Evolutionary conservation across 306 rosid species (phyloP).

Genomic region (Dryas alaskensis): DNA sequence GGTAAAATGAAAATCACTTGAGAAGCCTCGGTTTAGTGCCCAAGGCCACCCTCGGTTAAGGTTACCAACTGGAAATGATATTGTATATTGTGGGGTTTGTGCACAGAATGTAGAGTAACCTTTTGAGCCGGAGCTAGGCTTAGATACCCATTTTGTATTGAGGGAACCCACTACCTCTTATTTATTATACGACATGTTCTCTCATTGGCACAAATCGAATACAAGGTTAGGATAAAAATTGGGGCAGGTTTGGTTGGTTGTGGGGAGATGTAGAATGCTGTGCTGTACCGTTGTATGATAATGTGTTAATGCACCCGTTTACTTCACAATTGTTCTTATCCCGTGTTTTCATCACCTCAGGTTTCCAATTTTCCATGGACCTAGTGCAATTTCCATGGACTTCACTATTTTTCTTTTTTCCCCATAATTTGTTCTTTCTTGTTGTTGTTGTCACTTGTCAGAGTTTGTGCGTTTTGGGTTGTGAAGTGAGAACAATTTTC

Average conservation of each 20-base stretch:
- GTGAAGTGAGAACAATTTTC: too few species aligned
- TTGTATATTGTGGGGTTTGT: slow-evolving; percentile 31
- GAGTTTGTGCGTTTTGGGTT: too few species aligned
- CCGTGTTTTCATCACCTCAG: background rate
- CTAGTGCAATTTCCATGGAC: background rate
- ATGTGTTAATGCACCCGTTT: background rate
- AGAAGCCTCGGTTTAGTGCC: slow-evolving; percentile 27
- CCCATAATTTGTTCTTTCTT: too few species aligned
- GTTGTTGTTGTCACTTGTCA: too few species aligned
- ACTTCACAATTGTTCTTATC: background rate
- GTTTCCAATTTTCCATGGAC: background rate
- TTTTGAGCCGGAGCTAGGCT: slow-evolving; percentile 28
- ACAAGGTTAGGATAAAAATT: slow-evolving; percentile 11
- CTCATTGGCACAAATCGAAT: slow-evolving; percentile 8
- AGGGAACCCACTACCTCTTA: slow-evolving; percentile 22
- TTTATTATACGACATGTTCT: slow-evolving; percentile 23
- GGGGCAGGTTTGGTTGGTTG: background rate
- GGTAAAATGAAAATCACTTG: slow-evolving; percentile 12
- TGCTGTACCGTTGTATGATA: slow-evolving; percentile 19
- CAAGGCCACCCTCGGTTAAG: slow-evolving; percentile 6
- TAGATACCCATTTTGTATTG: slow-evolving; percentile 35
- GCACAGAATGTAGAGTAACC: slow-evolving; percentile 33
- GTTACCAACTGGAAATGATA: slow-evolving; percentile 19
- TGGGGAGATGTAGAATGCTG: background rate
- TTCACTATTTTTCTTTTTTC: background rate